Conservation (phyloP, 1,284 basidiomycete genomes). For the Ustilago vetiveriae region DNA sequence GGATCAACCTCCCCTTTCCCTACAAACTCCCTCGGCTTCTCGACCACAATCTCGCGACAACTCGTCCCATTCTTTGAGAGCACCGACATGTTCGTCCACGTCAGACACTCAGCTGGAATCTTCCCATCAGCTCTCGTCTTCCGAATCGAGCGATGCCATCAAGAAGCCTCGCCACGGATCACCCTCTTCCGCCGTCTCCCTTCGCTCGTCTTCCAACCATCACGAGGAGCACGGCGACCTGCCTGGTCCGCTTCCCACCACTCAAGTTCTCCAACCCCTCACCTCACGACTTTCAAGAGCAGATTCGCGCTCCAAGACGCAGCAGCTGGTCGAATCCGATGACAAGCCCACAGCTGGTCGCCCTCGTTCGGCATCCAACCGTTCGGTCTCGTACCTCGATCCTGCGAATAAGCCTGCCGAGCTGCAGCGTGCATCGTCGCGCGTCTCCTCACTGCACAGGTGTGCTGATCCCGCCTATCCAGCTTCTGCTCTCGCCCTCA, state of each 20-base stretch:
- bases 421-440: constrained; percentile 33
- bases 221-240: constrained; percentile 37
- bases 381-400: constrained; percentile 32
- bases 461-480: constrained; percentile 35
- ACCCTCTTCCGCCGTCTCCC: constrained; percentile 12
- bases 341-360: constrained; percentile 7
- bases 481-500: constrained; percentile 36
- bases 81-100: constrained; percentile 17
- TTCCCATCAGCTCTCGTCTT: constrained; percentile 6
- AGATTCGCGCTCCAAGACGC: constrained; percentile 18
- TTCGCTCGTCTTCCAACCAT: constrained; percentile 15
- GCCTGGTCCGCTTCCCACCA: constrained; percentile 33
- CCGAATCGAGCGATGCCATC: background rate
- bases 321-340: background rate
- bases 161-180: constrained; percentile 3
- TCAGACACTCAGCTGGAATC: constrained; percentile 21
- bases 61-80: constrained; percentile 18
- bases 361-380: constrained; percentile 22
- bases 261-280: constrained; percentile 29
- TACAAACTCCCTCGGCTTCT: constrained; percentile 17
- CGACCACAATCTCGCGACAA: constrained; percentile 10
- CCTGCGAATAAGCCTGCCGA: constrained; percentile 23
- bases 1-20: constrained; percentile 21
- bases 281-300: constrained; percentile 23
- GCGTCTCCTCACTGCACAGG: constrained; percentile 39